Evolutionary conservation across 2,329 filamentous ascomycete genomes (phyloP).

Genomic region (Fusarium sp.): DNA sequence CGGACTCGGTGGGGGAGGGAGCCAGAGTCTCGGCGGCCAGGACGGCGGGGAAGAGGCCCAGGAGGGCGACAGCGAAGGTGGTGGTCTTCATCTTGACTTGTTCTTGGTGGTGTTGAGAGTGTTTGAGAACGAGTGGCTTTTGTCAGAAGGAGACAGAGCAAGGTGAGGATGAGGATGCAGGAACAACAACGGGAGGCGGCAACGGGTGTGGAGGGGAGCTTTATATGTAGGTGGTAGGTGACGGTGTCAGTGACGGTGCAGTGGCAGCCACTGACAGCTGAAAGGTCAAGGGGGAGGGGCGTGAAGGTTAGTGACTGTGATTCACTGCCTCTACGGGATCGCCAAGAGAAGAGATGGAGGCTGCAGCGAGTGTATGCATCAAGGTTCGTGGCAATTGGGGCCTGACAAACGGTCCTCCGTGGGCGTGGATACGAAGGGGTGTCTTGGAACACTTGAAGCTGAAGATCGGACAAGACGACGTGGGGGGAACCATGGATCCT

Average conservation of each 20-base stretch:
- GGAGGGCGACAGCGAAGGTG: constrained; percentile 35
- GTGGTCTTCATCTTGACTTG: constrained; percentile 41
- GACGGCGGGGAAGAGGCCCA: constrained; percentile 37
- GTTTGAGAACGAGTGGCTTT: constrained; percentile 18
- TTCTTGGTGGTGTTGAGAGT: background rate
- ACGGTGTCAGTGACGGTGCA: background rate
- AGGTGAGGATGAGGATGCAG: constrained; percentile 22
- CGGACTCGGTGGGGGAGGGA: constrained; percentile 39
- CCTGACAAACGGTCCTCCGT: background rate
- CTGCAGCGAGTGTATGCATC: constrained; percentile 8
- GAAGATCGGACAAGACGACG: constrained; percentile 2
- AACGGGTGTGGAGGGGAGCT: constrained; percentile 3
- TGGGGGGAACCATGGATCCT: constrained; percentile 13
- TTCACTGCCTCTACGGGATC: background rate
- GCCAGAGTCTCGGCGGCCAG: constrained; percentile 33
- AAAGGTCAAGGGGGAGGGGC: background rate
- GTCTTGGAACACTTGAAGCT: background rate
- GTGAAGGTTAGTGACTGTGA: constrained; percentile 2
- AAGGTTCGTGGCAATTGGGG: constrained; percentile 1
- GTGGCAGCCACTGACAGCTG: background rate
- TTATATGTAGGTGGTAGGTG: constrained; percentile 11
- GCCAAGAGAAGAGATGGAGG: background rate
- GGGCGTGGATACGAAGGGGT: background rate
- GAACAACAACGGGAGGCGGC: constrained; percentile 4
- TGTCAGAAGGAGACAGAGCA: background rate